These are phyloP conservation scores for Nematocida minor DNA, from an alignment of 371 early-diverging fungal species.

Conservation along the genomic window DNA sequence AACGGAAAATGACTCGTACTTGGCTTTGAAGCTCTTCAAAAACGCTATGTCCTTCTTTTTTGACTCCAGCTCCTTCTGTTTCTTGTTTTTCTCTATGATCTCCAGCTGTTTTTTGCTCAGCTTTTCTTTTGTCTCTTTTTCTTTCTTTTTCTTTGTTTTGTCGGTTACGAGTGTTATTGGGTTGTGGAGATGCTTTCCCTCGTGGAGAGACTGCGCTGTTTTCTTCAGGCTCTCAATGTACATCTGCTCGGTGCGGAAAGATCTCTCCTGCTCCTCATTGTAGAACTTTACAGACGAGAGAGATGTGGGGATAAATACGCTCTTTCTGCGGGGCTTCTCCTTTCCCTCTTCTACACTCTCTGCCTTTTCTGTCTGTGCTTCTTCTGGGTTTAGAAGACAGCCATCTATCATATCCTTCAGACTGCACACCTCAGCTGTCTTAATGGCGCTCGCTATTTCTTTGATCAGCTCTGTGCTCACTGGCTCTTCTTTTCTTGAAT, in stretches of 20 bases:
- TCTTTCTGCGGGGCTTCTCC: not conserved
- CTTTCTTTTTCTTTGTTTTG: conserved; percentile 25
- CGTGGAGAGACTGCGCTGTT: conserved; percentile 48
- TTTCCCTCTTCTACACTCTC: not conserved
- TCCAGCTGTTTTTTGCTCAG: conserved; percentile 58
- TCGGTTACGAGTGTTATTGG: conserved; percentile 42
- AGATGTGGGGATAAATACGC: not conserved
- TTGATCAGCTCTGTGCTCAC: not conserved
- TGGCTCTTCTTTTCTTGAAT: not conserved
- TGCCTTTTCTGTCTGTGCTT: not conserved
- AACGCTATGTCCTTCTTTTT: conserved; percentile 57
- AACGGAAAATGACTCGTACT: conserved; percentile 49
- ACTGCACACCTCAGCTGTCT: not conserved
- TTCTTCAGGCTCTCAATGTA: conserved; percentile 53
- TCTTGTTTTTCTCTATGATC: conserved; percentile 62
- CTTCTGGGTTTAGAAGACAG: not conserved
- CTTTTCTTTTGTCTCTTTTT: conserved; percentile 50
- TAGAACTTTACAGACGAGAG: conserved; percentile 23
- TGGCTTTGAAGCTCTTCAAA: conserved; percentile 59
- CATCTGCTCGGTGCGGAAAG: conserved; percentile 44
- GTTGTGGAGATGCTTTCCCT: conserved; percentile 44
- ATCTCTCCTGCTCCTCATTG: conserved; percentile 45
- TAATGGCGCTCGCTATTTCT: not conserved
- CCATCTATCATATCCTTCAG: conserved; percentile 20
- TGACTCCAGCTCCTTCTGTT: conserved; percentile 55